Conservation (phyloP, 208 protist genomes). For the Angomonas deanei region DNA sequence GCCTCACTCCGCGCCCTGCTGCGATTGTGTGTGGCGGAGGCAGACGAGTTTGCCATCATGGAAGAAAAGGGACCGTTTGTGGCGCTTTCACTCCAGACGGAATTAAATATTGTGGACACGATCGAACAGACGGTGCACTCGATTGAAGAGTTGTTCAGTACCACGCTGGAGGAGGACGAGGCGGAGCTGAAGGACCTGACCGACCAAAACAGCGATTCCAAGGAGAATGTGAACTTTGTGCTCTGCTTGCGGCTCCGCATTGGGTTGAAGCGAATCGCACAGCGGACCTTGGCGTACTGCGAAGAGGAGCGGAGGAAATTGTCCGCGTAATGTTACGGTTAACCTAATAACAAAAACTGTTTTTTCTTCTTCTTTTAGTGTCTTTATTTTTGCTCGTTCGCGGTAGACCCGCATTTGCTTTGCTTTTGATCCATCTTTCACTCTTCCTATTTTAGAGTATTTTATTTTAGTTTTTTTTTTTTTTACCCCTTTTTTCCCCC, state of each 20-base stretch:
- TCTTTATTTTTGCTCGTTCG: constrained; percentile 2
- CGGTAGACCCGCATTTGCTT: background rate
- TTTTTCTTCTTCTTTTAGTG: constrained; percentile 12
- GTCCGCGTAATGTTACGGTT: background rate
- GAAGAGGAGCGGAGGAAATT: background rate
- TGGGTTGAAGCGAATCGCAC: constrained; percentile 67
- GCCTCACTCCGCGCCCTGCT: constrained; percentile 67
- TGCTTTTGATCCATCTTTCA: constrained; percentile 3
- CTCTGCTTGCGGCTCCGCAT: constrained; percentile 60
- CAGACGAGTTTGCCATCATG: constrained; percentile 62
- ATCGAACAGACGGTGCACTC: constrained; percentile 40
- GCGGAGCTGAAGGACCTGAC: constrained; percentile 23
- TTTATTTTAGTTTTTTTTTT: no score
- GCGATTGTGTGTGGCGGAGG: constrained; percentile 65
- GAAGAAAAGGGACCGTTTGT: constrained; percentile 54
- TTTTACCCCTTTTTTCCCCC: constrained; percentile 6
- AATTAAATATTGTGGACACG: constrained; percentile 41
- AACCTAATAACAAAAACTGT: background rate
- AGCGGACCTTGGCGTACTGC: constrained; percentile 52
- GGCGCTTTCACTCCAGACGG: constrained; percentile 37
- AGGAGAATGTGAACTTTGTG: constrained; percentile 29
- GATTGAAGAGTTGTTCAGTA: constrained; percentile 55
- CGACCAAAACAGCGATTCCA: background rate
- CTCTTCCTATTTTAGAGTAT: constrained; percentile 3
- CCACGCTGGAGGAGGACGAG: constrained; percentile 61